Evolutionary conservation across 441 rosid genomes (phyloP), one percentile per base, ranked within the genome.

Genomic region (Pelargonium citronellum): DNA sequence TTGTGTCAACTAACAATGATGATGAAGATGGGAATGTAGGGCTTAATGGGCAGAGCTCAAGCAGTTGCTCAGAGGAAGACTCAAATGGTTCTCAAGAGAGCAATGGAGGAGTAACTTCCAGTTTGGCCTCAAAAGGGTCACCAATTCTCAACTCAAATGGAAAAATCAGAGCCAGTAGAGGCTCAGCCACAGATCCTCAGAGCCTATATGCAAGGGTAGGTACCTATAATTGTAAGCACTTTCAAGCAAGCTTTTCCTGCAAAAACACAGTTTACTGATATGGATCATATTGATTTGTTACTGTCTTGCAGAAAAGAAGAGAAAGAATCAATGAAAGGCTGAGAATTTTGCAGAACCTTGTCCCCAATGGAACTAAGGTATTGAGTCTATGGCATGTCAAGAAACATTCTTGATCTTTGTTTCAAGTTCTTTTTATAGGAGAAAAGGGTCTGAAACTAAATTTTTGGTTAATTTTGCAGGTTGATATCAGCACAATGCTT

Each of bases 301-400:
- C 8, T 37, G 43, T 34, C 13, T 58, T 76, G 70, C 86, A 89
- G 95, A 89, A 87, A 86, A 81, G 92, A 84, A 83, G 96, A 76
- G 96, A 91, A 11, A 83, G 86, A 70, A 91, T 89, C 39, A 91
- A 86, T 68, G 92, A 83, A 80, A 81, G 91, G 71, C 76, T 89
- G 61, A 83, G 78, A 70, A 83, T 84, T 73, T 77, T 89, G 61
- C 96, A 91, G 77, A 84, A 61, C 17, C 91, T 91, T 11, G 89
- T 91, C 67, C 92, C 95, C 1, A 89, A 87, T 73, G 89, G 96
- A 81, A 88, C 96, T 24, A 90, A 90, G 83, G 95, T 87, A 76
- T 30, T 4, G 47, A 43, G 1, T 10, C 47, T 43, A 43, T 43
- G 12, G 9, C 47, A 43, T 8, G 9, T 43, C 47, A 43, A 43